Base-by-base conservation (phyloP, 2,329 filamentous ascomycete genomes). In the Colletotrichum sp. region DNA sequence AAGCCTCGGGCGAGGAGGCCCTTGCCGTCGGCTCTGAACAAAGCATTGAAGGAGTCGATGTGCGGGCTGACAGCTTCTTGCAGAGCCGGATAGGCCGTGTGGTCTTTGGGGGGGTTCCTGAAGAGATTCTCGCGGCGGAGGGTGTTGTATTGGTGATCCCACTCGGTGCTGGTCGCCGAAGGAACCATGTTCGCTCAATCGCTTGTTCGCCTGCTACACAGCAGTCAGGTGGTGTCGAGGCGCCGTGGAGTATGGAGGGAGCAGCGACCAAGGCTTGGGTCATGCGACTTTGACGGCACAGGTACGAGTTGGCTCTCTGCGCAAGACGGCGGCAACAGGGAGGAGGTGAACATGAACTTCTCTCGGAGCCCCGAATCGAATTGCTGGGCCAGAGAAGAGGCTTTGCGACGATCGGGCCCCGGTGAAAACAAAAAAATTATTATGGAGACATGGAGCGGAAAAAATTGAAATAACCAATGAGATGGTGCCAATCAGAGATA, bases 21-120 rank as follows among this genome's bases (percentile, higher is more conserved):
- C 78, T 84, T 85, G 66, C 94, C 95, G 84, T 93, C 90, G 73
- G 90, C 88, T 36, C 93, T 91, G 83, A 98, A 97, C 64, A 98
- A 89, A 68, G 93, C 93, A 88, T 99, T 98, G 91, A 98, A 99
- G 8, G 97, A 97, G 81, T 98, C 93, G 80, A 98, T 94, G 85
- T 99, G 97, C 66, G 97, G 97, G 78, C 94, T 90, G 75, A 98
- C 93, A n/a, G 96, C 95, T 76, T 91, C 91, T 80, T 96, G 94
- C 64, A 99, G 91, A 26, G 94, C 91, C 16, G 97, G 97, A 82
- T 98, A 98, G 75, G 96, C 95, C 12, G 94, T 94, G 79, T 92
- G 94, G 83, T 98, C 96, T 81, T 91, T 94, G 1, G 97, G 96
- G 21, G 97, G 96, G 79, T 97, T 93, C 81, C 92, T 90, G 84